Conservation (phyloP, 169 alveolate genomes). For the Besnoitia besnoiti region DNA sequence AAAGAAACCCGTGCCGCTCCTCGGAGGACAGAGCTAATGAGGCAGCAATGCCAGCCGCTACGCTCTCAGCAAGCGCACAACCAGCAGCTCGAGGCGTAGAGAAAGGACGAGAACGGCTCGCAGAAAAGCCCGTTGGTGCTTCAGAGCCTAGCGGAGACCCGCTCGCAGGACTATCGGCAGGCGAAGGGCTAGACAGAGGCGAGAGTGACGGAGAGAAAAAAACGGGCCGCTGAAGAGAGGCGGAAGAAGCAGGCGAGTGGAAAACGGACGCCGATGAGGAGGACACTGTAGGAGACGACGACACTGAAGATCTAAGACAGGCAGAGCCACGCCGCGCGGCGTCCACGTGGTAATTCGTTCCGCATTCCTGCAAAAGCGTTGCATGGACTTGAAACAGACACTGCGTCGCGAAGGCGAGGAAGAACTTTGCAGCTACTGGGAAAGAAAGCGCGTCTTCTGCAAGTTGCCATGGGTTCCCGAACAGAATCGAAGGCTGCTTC, state of each 20-base stretch:
- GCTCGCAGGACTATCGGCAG: too few species aligned
- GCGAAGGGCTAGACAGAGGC: neutral
- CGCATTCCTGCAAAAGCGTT: too few species aligned
- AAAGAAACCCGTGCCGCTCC: neutral
- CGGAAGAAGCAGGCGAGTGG: neutral
- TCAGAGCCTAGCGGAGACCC: too few species aligned
- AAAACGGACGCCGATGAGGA: neutral
- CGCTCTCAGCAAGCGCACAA: neutral
- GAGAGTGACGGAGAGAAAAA: neutral
- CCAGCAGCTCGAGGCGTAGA: neutral
- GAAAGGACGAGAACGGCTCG: neutral
- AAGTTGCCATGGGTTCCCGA: neutral
- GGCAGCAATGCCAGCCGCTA: neutral
- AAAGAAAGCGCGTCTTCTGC: neutral
- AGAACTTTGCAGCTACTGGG: neutral
- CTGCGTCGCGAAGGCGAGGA: slow-evolving; percentile 20
- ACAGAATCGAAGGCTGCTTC: too few species aligned
- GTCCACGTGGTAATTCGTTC: neutral
- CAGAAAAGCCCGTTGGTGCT: too few species aligned
- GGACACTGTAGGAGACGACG: neutral
- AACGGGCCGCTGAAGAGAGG: neutral
- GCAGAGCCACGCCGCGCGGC: neutral
- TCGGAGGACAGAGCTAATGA: neutral
- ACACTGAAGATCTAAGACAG: neutral
- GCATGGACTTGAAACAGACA: neutral